These are phyloP conservation scores for Gypsophila paniculata DNA, from an alignment of 179 eudicot genomes.

Conservation along the genomic window DNA sequence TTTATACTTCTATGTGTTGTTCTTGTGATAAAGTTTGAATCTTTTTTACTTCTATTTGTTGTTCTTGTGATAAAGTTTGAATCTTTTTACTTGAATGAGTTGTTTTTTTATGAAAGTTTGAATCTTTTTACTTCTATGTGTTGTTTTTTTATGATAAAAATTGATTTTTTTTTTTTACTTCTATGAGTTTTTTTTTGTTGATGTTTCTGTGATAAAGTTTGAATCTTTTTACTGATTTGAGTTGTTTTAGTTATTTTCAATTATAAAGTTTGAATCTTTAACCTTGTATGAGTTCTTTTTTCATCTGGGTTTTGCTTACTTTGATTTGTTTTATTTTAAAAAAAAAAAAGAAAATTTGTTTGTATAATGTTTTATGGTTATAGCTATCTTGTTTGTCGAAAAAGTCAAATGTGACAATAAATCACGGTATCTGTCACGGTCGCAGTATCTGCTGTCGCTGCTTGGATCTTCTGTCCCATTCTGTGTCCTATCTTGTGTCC, in stretches of 20 bases:
- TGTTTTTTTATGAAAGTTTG: not conserved
- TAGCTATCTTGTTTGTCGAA: not conserved
- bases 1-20: not conserved
- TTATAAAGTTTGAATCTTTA: no score
- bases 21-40: not conserved
- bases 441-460: no score
- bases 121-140: not conserved
- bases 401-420: no score
- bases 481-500: no score
- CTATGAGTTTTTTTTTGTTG: not conserved
- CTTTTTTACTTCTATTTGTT: not conserved
- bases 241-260: not conserved
- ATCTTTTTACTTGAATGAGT: not conserved
- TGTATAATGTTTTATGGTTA: not conserved
- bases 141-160: no score
- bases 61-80: not conserved
- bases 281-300: no score
- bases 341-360: not conserved
- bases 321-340: not conserved
- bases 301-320: not conserved
- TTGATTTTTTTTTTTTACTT: not conserved
- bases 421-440: no score
- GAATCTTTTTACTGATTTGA: not conserved
- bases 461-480: no score
- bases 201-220: not conserved